Evolutionary conservation across 768 basidiomycete genomes (phyloP).

Genomic region (Xerocomellus amylosporus): DNA sequence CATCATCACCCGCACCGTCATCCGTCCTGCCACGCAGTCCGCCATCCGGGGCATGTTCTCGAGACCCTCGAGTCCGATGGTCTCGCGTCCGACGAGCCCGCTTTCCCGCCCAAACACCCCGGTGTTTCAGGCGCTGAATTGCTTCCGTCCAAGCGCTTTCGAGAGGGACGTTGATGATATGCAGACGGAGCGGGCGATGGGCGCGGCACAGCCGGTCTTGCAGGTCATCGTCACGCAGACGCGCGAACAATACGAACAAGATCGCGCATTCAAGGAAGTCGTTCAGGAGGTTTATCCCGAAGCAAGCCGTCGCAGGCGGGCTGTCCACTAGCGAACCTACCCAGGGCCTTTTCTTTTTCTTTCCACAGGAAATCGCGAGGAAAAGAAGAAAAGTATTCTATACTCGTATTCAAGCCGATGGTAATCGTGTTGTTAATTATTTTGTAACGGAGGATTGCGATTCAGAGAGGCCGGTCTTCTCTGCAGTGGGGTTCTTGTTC

Average conservation of each 20-base stretch:
- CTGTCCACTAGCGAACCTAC: not conserved
- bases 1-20: slow-evolving; percentile 37
- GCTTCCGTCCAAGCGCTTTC: slow-evolving; percentile 34
- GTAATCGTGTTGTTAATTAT: slow-evolving; percentile 23
- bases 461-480: slow-evolving; percentile 22
- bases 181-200: slow-evolving; percentile 19
- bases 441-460: slow-evolving; percentile 15
- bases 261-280: slow-evolving; percentile 32
- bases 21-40: slow-evolving; percentile 33
- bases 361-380: not conserved
- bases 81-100: slow-evolving; percentile 27
- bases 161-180: slow-evolving; percentile 31
- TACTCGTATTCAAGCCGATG: not conserved
- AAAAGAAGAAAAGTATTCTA: slow-evolving; percentile 15
- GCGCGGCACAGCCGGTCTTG: slow-evolving; percentile 20
- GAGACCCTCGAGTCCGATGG: slow-evolving; percentile 30
- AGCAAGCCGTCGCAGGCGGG: slow-evolving; percentile 20
- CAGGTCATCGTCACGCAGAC: slow-evolving; percentile 36
- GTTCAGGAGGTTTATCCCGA: slow-evolving; percentile 29
- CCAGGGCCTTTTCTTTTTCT: not conserved
- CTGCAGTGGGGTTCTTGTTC: slow-evolving; percentile 2
- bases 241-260: slow-evolving; percentile 33
- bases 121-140: slow-evolving; percentile 31
- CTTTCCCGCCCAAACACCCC: slow-evolving; percentile 23
- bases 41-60: slow-evolving; percentile 27